These are phyloP conservation scores for Xylaria bambusicola DNA, from an alignment of 495 filamentous ascomycete genomes.

Conservation along the genomic window DNA sequence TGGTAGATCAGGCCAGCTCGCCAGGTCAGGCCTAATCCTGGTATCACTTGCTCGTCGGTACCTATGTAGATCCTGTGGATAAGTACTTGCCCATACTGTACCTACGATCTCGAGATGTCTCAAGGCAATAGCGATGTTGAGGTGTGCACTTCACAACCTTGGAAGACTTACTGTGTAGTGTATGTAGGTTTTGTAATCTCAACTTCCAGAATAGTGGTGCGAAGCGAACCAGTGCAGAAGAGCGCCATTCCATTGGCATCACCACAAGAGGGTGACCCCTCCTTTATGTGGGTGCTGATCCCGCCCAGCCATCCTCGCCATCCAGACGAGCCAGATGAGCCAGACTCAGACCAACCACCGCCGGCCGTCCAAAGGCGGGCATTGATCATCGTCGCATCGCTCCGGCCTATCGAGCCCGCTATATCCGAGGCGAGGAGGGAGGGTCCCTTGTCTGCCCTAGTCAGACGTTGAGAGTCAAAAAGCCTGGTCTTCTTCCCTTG, in stretches of 20 bases:
- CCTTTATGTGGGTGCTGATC: not conserved
- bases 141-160: too few relatives aligned
- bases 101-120: too few relatives aligned
- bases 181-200: conserved; percentile 8
- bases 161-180: too few relatives aligned
- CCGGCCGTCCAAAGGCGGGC: not conserved
- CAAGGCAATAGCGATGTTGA: too few relatives aligned
- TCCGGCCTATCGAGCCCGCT: conserved; percentile 18
- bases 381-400: not conserved
- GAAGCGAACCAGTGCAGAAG: conserved; percentile 7
- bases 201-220: not conserved
- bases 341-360: not conserved
- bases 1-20: too few relatives aligned
- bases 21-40: too few relatives aligned
- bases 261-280: not conserved
- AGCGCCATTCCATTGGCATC: not conserved
- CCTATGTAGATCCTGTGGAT: too few relatives aligned
- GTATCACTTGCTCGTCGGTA: too few relatives aligned
- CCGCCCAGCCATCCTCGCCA: not conserved
- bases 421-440: conserved; percentile 27
- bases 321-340: not conserved
- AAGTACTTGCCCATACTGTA: too few relatives aligned
- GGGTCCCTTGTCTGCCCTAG: not conserved
- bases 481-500: not conserved
- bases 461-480: too few relatives aligned